Evolutionary conservation across 2,329 filamentous ascomycete species (phyloP), one percentile per base, ranked within the genome.

Genomic region (Alternaria infectoria): DNA sequence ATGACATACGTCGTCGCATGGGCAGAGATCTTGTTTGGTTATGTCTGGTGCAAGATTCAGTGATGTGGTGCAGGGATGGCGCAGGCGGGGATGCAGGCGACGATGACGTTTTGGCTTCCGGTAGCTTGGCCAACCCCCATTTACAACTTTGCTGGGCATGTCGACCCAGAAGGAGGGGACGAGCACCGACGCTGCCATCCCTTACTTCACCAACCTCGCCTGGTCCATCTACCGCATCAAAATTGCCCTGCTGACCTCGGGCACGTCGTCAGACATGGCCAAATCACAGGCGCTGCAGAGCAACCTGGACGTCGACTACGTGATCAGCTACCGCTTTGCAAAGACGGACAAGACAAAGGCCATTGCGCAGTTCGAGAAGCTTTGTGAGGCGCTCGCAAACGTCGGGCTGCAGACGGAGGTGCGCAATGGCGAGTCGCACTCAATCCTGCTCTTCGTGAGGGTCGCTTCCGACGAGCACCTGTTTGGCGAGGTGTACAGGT

Each of bases 351-450:
- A 88, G 71, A 81, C 83, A 43, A 85, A 91, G 77, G 92, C 93
- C 15, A 88, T 91, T 76, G 87, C 89, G 15, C 87, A 90, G 70
- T 97, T 97, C 77, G 88, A 91, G 67, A 89, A 90, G 74, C 89
- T 98, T 44, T 86, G 97, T 72, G 83, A 91, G 73, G 88, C 89
- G 43, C 87, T 99, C 43, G 88, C 91, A 30, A 84, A 86, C 52
- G 91, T 94, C 47, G 94, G 95, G n/a, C 86, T 98, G 66, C 88
- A 91, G 45, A 93, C 92, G 10, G 93, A 97, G 81, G 94, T 97
- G 54, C 91, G 96, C 67, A 89, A 90, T 72, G 93, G 93, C 60
- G 89, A 91, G 69, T 87, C 89, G 26, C 85, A 88, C 59, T 92
- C 92, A 4, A 83, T 98, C 43, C 85, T 98, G 51, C 82, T 98